Evolutionary conservation across 768 basidiomycete genomes (phyloP).

Genomic region (Boletellus emodensis): DNA sequence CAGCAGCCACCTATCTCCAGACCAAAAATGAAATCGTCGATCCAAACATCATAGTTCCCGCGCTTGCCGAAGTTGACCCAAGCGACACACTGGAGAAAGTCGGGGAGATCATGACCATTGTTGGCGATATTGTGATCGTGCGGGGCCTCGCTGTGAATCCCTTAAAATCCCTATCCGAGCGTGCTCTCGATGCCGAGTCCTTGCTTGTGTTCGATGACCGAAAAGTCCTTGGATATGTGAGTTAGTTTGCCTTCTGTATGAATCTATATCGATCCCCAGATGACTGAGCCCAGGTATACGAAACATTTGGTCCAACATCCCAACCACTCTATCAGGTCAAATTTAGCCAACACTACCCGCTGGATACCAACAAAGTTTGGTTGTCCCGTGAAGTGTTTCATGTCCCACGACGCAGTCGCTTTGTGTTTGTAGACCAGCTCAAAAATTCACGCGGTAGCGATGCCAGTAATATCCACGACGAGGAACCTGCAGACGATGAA

Average conservation of each 20-base stretch:
- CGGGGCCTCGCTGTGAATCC: slow-evolving; percentile 50
- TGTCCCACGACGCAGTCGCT: slow-evolving; percentile 72
- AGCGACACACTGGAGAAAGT: slow-evolving; percentile 70
- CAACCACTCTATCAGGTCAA: slow-evolving; percentile 88
- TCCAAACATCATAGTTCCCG: slow-evolving; percentile 56
- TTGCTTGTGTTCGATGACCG: slow-evolving; percentile 87
- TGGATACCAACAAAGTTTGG: slow-evolving; percentile 53
- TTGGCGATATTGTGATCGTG: slow-evolving; percentile 71
- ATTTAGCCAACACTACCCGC: slow-evolving; percentile 63
- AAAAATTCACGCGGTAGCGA: slow-evolving; percentile 80
- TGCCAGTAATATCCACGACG: slow-evolving; percentile 91
- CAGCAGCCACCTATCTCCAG: slow-evolving; percentile 44
- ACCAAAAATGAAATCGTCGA: slow-evolving; percentile 72
- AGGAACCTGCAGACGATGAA: slow-evolving; percentile 88
- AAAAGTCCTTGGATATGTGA: slow-evolving; percentile 85
- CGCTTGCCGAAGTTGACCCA: slow-evolving; percentile 56
- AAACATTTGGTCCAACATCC: slow-evolving; percentile 92
- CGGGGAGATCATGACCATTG: slow-evolving; percentile 73
- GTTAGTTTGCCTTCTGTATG: slow-evolving; percentile 27
- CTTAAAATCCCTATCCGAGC: slow-evolving; percentile 47
- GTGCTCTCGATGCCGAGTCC: slow-evolving; percentile 83
- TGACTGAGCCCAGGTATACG: slow-evolving; percentile 59
- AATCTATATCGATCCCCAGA: slow-evolving; percentile 13
- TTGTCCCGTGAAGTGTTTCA: slow-evolving; percentile 73
- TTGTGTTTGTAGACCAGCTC: slow-evolving; percentile 77